Conservation (phyloP, 78 protist species). For the Dictyostelium capitatum region DNA sequence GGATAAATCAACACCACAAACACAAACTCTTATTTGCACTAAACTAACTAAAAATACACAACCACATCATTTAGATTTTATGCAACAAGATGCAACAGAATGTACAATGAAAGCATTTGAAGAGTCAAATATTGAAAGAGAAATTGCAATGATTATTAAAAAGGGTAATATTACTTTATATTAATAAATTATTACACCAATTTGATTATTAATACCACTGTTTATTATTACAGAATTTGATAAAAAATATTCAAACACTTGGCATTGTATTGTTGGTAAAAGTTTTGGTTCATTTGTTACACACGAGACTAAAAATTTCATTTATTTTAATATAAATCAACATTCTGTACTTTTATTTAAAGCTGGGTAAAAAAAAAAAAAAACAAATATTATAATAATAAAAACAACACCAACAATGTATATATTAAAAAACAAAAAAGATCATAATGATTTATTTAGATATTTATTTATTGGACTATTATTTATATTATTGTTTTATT, state of each 20-base stretch:
- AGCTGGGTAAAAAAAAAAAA: conserved; percentile 61
- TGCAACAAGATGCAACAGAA: conserved; percentile 98
- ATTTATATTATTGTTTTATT: conserved; percentile 7
- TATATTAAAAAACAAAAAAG: background rate
- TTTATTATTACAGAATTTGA: conserved; percentile 92
- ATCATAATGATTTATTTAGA: background rate
- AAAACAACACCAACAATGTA: background rate
- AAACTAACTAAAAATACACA: background rate
- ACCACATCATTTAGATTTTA: conserved; percentile 65
- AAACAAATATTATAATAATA: background rate
- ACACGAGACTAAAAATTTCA: conserved; percentile 99
- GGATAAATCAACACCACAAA: background rate
- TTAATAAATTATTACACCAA: background rate
- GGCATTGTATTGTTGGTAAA: conserved; percentile 99
- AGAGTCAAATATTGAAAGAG: conserved; percentile 97
- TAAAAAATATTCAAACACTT: conserved; percentile 98
- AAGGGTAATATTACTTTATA: conserved; percentile 71
- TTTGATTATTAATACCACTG: background rate
- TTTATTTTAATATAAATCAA: conserved; percentile 98
- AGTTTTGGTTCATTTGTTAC: conserved; percentile 99
- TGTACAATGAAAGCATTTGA: conserved; percentile 88
- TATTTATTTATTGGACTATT: background rate
- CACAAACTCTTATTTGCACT: background rate
- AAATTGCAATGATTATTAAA: conserved; percentile 98
- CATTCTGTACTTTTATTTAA: conserved; percentile 87